These are phyloP conservation scores for Claviceps sp. DNA, from an alignment of 2,329 filamentous ascomycete genomes.

Conservation along the genomic window DNA sequence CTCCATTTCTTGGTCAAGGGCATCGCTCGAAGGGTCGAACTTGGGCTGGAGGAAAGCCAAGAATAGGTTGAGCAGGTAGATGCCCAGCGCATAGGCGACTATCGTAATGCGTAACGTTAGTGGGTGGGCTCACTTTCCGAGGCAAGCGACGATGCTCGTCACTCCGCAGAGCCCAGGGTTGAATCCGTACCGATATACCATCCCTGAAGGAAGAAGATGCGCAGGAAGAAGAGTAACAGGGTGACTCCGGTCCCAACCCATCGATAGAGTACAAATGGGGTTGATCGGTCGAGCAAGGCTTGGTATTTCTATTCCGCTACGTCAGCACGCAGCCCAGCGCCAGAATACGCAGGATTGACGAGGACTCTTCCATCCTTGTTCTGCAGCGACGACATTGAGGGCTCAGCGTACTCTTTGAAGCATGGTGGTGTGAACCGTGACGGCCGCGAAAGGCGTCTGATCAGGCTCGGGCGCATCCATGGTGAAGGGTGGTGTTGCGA, in stretches of 20 bases:
- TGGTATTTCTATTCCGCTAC: conserved; percentile 62
- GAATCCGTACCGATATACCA: conserved; percentile 84
- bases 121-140: neutral
- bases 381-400: neutral
- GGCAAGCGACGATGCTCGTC: neutral
- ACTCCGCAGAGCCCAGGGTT: neutral
- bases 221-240: conserved; percentile 70
- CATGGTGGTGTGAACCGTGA: conserved; percentile 71
- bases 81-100: conserved; percentile 96
- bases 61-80: conserved; percentile 98
- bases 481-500: conserved; percentile 7
- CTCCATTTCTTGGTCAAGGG: conserved; percentile 87
- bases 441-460: conserved; percentile 80
- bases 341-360: neutral
- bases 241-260: conserved; percentile 73
- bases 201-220: conserved; percentile 84
- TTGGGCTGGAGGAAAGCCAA: conserved; percentile 96
- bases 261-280: conserved; percentile 77
- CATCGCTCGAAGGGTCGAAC: conserved; percentile 92
- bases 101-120: neutral
- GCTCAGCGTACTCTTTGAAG: conserved; percentile 49
- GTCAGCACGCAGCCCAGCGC: neutral
- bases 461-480: conserved; percentile 87
- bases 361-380: neutral
- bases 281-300: conserved; percentile 84